Evolutionary conservation across 306 rosid species (phyloP).

Genomic region (Vicia villosa): DNA sequence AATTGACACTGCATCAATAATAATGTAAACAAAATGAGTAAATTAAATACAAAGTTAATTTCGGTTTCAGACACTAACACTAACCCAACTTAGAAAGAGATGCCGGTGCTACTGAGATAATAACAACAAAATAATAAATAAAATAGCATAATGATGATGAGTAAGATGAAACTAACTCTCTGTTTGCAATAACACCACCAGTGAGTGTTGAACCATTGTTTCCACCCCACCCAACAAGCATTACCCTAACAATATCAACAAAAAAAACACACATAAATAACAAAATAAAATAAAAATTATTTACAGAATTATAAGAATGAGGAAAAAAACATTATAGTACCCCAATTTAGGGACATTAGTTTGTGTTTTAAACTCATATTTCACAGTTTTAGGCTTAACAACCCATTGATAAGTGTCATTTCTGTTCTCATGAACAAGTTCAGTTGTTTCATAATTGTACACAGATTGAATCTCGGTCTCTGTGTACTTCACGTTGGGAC

Average conservation of each 20-base stretch:
- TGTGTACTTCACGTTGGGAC: constrained; percentile 73
- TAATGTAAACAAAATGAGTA: too few relatives aligned
- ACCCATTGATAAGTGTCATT: constrained; percentile 78
- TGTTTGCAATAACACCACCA: constrained; percentile 89
- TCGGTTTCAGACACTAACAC: too few relatives aligned
- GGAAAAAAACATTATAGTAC: constrained; percentile 31
- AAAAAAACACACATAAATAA: background rate
- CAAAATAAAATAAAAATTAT: background rate
- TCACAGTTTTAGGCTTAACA: constrained; percentile 79
- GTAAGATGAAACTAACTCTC: constrained; percentile 65
- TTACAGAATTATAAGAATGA: background rate
- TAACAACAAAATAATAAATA: background rate
- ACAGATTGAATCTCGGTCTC: constrained; percentile 77
- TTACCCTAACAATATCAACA: constrained; percentile 56
- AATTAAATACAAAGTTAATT: too few relatives aligned
- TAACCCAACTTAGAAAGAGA: too few relatives aligned
- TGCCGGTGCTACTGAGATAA: too few relatives aligned
- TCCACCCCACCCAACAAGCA: constrained; percentile 99
- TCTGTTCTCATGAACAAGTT: constrained; percentile 80
- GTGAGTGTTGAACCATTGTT: constrained; percentile 93
- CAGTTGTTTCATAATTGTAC: constrained; percentile 85
- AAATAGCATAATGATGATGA: background rate
- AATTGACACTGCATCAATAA: too few relatives aligned
- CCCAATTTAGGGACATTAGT: constrained; percentile 82
- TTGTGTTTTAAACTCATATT: constrained; percentile 76